These are phyloP conservation scores for Sporothrix variecibatus DNA, from an alignment of 2,329 filamentous ascomycete species.

Conservation along the genomic window DNA sequence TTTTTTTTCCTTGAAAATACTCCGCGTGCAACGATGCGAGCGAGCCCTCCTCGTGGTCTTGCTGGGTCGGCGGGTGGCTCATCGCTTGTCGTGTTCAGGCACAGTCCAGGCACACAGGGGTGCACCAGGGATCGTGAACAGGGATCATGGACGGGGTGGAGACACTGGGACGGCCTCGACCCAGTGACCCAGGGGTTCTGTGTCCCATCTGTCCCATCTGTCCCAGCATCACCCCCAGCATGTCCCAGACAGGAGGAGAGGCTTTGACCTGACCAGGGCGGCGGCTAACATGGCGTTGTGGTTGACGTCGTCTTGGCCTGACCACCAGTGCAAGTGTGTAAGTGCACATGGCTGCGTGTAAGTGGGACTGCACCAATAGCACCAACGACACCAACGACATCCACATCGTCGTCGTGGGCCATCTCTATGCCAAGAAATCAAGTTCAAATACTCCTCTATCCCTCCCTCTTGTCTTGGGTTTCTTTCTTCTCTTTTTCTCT, in stretches of 20 bases:
- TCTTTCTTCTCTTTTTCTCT: constrained; percentile 10
- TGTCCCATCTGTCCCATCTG: neutral
- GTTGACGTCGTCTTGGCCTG: constrained; percentile 7
- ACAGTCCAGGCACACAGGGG: constrained; percentile 7
- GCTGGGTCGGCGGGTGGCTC: constrained; percentile 16
- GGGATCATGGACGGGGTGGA: constrained; percentile 4
- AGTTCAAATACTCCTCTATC: constrained; percentile 23
- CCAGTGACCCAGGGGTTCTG: neutral
- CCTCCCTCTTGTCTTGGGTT: constrained; percentile 13
- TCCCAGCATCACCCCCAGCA: neutral
- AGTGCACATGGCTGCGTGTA: neutral
- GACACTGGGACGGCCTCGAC: neutral
- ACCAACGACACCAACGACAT: neutral
- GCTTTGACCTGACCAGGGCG: constrained; percentile 18
- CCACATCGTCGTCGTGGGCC: neutral
- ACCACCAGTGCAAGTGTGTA: neutral
- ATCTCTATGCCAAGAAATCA: neutral
- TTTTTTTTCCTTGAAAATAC: neutral
- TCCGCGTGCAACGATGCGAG: constrained; percentile 1
- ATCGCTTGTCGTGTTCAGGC: neutral
- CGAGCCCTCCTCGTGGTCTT: neutral
- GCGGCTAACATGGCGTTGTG: constrained; percentile 14
- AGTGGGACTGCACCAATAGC: constrained; percentile 1
- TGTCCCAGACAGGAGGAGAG: constrained; percentile 16
- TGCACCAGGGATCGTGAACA: neutral